phyloP scores from a whole-genome alignment of 1,139 yeast genomes.

The Pichia norvegensis region DNA sequence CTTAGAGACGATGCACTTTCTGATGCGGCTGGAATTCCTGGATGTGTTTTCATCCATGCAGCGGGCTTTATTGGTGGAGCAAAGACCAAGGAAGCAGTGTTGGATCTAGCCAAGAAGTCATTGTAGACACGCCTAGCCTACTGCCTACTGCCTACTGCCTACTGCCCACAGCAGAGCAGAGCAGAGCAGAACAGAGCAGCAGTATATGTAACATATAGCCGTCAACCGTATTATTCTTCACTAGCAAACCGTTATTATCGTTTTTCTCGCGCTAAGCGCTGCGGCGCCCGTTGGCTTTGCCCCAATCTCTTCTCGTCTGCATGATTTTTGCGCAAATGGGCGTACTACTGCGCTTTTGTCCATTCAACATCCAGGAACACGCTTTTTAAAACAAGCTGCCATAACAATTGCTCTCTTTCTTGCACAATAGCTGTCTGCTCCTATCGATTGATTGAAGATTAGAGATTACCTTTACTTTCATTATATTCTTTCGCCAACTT shows the following conservation, averaged over 20 bases:
- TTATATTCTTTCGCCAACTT: too few relatives aligned
- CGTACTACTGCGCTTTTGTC: background rate
- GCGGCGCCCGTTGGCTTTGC: too few relatives aligned
- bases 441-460: too few relatives aligned
- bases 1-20: slow-evolving; percentile 78
- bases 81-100: slow-evolving; percentile 67
- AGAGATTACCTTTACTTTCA: too few relatives aligned
- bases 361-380: background rate
- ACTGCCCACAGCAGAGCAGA: background rate
- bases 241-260: too few relatives aligned
- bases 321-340: background rate
- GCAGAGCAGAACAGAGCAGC: too few relatives aligned
- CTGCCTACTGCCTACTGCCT: background rate
- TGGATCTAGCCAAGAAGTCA: slow-evolving; percentile 29
- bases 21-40: slow-evolving; percentile 66
- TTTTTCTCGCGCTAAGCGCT: background rate
- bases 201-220: background rate
- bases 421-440: too few relatives aligned
- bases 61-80: slow-evolving; percentile 98
- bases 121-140: background rate
- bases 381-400: background rate
- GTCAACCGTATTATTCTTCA: background rate
- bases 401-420: background rate
- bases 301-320: too few relatives aligned
- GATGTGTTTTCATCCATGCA: slow-evolving; percentile 88